A percentile compares a stretch with the other conserved stretches of the same genome.
Evolutionary conservation across 2,329 filamentous ascomycete species (phyloP).

Genomic region (Pseudocercospora vitis): DNA sequence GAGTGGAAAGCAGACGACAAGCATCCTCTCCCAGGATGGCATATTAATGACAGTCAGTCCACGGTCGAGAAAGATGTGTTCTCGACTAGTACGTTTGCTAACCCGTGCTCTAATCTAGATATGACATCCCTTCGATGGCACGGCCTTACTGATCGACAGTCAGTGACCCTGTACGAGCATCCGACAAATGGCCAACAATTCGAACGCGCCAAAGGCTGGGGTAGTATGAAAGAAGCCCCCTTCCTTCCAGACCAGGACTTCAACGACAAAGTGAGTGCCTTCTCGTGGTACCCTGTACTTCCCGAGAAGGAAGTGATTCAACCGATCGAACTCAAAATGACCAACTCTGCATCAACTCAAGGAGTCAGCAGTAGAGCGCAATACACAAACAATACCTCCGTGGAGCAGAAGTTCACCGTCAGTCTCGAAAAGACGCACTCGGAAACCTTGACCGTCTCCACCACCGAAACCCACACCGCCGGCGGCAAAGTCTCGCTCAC

Average conservation of each 20-base stretch:
- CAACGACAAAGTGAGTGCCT: conserved; percentile 7
- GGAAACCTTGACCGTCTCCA: background rate
- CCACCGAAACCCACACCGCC: background rate
- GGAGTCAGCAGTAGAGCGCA: background rate
- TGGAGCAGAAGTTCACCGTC: background rate
- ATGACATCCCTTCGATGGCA: conserved; percentile 6
- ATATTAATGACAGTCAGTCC: conserved; percentile 1
- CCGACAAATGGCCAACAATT: background rate
- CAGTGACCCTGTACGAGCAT: background rate
- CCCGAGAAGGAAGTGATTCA: background rate
- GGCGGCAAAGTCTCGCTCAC: background rate
- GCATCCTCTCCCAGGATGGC: background rate
- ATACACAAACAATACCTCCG: background rate
- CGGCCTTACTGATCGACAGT: background rate
- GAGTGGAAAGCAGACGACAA: background rate
- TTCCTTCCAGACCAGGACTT: background rate
- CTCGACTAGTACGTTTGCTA: too few relatives aligned
- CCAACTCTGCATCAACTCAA: background rate
- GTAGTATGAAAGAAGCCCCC: background rate
- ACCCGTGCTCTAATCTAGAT: too few relatives aligned
- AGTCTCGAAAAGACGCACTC: background rate
- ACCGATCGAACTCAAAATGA: background rate
- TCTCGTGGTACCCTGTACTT: background rate
- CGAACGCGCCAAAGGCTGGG: background rate
- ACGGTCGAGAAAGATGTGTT: too few relatives aligned